Base-by-base conservation (phyloP, 2,329 filamentous ascomycete genomes). In the Rutstroemia sp. region DNA sequence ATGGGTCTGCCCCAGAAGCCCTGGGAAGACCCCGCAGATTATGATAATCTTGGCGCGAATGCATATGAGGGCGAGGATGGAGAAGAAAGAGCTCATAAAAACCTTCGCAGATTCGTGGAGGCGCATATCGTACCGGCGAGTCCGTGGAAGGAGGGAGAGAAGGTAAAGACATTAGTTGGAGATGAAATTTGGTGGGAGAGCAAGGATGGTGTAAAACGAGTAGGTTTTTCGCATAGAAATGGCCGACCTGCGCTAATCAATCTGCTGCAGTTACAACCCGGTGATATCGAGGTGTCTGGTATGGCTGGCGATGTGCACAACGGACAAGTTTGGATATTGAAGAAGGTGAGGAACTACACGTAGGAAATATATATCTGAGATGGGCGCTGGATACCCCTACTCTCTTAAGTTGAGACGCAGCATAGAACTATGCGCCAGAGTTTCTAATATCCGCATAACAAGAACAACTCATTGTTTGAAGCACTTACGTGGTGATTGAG, bases 131-230 rank as follows among this genome's bases (percentile, higher is more conserved):
- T 97, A 4, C 78, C 83, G 0, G 71, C 73, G 4, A 88, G 83
- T 66, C 90, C 91, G 0, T 97, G 92, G 92, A 72, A 75, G 25
- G 82, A 88, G 63, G 76, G 76, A 1, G 71, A 77, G 61, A 90
- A 86, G 71, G 76, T 81, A 0, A 80, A 84, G 73, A 88, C 88
- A 0, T 64, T 90, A 49, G 75, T 84, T 8, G 87, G 87, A 0
- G 76, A 73, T 0, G 83, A 88, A 63, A 69, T 97, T 48, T 96
- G 87, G 86, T 97, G 91, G 89, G 87, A 91, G 67, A 80, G 74
- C 55, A 84, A 76, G 51, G 81, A 86, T 55, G 86, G 85, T 0
- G 83, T 79, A 62, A 86, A 81, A 67, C 75, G 83, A 69, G 83
- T 92, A 69, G 71, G 83, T 75, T 53, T 21, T 8, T 6, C 50